Percentiles rank a stretch among this genome's conserved stretches.
These are phyloP conservation scores for Cercospora sp. DNA, from an alignment of 2,329 filamentous ascomycete genomes.

Conservation along the genomic window DNA sequence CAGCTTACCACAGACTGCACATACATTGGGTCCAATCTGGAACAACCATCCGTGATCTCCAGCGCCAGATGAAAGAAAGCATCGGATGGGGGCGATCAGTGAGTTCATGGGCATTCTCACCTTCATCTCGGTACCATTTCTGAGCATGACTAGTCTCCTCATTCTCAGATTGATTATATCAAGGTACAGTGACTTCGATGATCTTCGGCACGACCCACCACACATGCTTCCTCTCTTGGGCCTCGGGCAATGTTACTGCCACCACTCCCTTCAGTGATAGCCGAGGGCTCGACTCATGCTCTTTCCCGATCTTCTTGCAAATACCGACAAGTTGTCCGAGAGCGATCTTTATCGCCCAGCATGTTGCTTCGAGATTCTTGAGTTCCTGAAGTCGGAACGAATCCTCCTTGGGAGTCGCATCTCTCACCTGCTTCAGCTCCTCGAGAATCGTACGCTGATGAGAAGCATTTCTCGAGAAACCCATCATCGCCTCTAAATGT, in stretches of 20 bases:
- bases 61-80: not conserved
- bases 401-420: not conserved
- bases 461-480: not conserved
- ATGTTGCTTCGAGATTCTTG: slow-evolving; percentile 41
- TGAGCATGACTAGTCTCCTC: not conserved
- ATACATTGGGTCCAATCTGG: not conserved
- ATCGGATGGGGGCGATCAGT: not conserved
- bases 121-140: not conserved
- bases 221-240: slow-evolving; percentile 45
- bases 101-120: not conserved
- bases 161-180: not conserved
- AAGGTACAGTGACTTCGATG: slow-evolving; percentile 8
- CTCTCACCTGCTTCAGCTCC: slow-evolving; percentile 26
- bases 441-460: not conserved
- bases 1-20: not conserved
- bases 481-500: slow-evolving; percentile 6
- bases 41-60: not conserved
- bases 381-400: slow-evolving; percentile 24
- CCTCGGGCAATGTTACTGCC: slow-evolving; percentile 41
- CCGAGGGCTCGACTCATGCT: not conserved
- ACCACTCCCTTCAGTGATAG: slow-evolving; percentile 27
- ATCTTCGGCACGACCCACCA: slow-evolving; percentile 52
- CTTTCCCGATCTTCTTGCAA: slow-evolving; percentile 27
- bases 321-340: slow-evolving; percentile 26
- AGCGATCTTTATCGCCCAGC: slow-evolving; percentile 35